Base-by-base conservation (phyloP, 202 grass and related monocot species). In the Bolboschoenoplectus hybrid region DNA sequence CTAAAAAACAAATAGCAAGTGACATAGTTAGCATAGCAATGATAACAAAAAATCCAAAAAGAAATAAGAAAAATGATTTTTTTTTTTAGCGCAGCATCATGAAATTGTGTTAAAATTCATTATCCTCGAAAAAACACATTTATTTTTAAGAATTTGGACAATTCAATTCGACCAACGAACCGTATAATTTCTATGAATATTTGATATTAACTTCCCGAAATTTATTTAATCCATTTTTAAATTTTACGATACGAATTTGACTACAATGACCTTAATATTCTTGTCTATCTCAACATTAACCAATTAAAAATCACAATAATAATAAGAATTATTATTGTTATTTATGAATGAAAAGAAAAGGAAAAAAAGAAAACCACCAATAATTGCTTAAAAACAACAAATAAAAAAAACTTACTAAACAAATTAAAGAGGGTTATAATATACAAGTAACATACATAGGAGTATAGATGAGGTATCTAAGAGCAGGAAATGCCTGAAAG, bases 391-490 rank as follows among this genome's bases (percentile, higher is more conserved):
- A 67, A 39, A 46, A 20, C 6, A 56, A 38, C 4, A 40, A 81
- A 61, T 61, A 5, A 57, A 81, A 19, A 62, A 26, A 26, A 26
- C 26, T 26, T 26, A 26, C 26, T 26, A 26, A 26, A 26, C 26
- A 26, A 26, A 26, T 26, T 26, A 26, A 66, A 69, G 7, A 9
- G 19, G 49, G 5, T 20, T 50, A 69, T 38, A 17, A 16, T 58
- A 34, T 6, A 36, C 39, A n/a, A 86, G 12, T 63, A 2, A 76
- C 93, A 81, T 92, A 99, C 97, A 92, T 96, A 5, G 97, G 93
- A 36, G 97, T 94, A 90, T 91, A 93, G 84, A 99, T 82, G 1
- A 99, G 74, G 85, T 89, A 94, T 94, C 80, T 85, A 73, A 99
- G 89, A 19, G 76, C n/a, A 13, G 93, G 97, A 32, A 91, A 5